Conservation (phyloP, 371 early-diverging fungal species). For the Mitosporidium daphniae region DNA sequence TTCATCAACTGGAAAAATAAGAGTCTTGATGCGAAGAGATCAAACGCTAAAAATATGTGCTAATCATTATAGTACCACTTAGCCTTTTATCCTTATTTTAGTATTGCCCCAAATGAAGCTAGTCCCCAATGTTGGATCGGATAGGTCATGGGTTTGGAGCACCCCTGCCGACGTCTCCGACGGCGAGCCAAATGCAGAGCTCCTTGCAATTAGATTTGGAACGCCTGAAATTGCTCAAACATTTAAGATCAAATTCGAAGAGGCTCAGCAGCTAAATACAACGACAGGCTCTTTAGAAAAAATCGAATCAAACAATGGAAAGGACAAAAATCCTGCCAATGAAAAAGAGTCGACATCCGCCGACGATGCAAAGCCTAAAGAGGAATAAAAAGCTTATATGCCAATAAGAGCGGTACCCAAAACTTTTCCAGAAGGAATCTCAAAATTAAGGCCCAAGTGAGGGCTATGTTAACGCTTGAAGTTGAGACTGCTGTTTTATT, state of each 20-base stretch:
- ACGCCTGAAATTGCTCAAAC: slow-evolving; percentile 41
- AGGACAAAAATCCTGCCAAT: no score
- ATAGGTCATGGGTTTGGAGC: slow-evolving; percentile 85
- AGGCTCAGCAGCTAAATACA: slow-evolving; percentile 16
- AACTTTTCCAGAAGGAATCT: no score
- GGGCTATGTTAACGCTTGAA: no score
- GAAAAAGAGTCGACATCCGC: no score
- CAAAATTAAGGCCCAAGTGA: no score
- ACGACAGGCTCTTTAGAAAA: no score
- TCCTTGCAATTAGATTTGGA: slow-evolving; percentile 70
- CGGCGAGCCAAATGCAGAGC: slow-evolving; percentile 32
- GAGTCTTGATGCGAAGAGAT: slow-evolving; percentile 78
- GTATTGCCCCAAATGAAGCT: slow-evolving; percentile 49
- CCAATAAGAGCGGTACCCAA: no score
- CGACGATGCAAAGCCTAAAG: no score
- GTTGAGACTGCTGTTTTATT: no score
- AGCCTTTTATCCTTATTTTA: slow-evolving; percentile 4
- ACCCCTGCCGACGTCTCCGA: slow-evolving; percentile 51
- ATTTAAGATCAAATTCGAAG: slow-evolving; percentile 19
- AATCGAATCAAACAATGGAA: no score
- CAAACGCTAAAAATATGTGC: slow-evolving; percentile 87
- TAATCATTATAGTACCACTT: slow-evolving; percentile 37
- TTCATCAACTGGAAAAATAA: slow-evolving; percentile 38
- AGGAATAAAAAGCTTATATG: no score
- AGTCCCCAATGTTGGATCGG: slow-evolving; percentile 60